Conservation (phyloP, 352 stramenopile genomes). For the Detonula confervacea region DNA sequence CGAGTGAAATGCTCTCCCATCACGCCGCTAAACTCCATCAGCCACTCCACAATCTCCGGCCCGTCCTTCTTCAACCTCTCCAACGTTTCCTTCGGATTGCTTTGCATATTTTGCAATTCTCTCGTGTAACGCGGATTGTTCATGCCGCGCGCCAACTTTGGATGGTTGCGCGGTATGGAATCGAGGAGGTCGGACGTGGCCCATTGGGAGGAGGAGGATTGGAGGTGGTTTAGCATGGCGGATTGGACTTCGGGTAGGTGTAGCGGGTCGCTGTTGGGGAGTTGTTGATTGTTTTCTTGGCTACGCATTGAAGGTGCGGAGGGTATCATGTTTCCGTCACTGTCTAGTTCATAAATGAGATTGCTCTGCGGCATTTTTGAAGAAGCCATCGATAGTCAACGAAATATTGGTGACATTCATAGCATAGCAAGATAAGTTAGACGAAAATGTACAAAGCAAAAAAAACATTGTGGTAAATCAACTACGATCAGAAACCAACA, state of each 20-base stretch:
- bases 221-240: constrained; percentile 27
- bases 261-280: constrained; percentile 13
- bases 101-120: constrained; percentile 60
- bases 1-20: constrained; percentile 62
- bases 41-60: constrained; percentile 53
- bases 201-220: constrained; percentile 33
- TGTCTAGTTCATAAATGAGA: constrained; percentile 56
- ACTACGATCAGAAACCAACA: too few relatives aligned
- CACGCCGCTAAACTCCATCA: constrained; percentile 55
- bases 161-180: constrained; percentile 46
- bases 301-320: neutral
- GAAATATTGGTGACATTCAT: too few relatives aligned
- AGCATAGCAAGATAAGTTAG: too few relatives aligned
- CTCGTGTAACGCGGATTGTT: constrained; percentile 49
- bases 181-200: constrained; percentile 39
- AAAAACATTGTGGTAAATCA: too few relatives aligned
- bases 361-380: constrained; percentile 16
- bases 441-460: neutral
- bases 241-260: constrained; percentile 53
- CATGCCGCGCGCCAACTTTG: constrained; percentile 41
- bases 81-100: constrained; percentile 57
- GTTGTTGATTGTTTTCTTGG: neutral
- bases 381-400: too few relatives aligned
- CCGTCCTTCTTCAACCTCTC: constrained; percentile 44
- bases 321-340: constrained; percentile 48